Base-by-base conservation (phyloP, 2,329 filamentous ascomycete species). In the Alternaria solani region DNA sequence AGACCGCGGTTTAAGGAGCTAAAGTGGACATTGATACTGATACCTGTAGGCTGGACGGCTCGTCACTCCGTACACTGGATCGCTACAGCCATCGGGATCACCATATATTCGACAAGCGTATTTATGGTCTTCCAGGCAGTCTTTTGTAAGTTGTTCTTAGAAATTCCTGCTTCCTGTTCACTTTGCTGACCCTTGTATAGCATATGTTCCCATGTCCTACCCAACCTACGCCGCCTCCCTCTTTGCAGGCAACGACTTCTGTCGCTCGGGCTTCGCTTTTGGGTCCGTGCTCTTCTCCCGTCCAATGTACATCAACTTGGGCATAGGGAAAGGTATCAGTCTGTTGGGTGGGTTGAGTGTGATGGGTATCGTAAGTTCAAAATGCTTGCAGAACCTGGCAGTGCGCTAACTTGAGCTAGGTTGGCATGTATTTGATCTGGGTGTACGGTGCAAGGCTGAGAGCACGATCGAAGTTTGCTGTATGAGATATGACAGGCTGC, bases 241-340 rank as follows among this genome's bases (percentile, higher is more conserved):
- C 0, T 84, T 91, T 2, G 89, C 90, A 0, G 88, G 88, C 1
- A 89, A 89, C n/a, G 75, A 88, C 0, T 85, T 91, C 11, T 68
- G 88, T 12, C 75, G 87, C 30, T 67, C 59, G 3, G 83, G 86
- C 2, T 76, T 90, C 3, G 88, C 88, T 7, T 87, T 85, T 52
- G 87, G 83, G 0, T 85, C 84, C 26, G 83, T 90, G 46, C 76
- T 89, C 20, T 89, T 89, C 66, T 83, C 85, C 0, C 81, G 84
- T 47, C 87, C 88, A 6, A 80, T 90, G 55, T 90, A 85, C 57
- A 74, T 78, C 16, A 86, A 88, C 66, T 68, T 90, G 5, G 87
- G 87, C 14, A 84, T 90, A 28, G 86, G 82, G 5, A 80, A 77
- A 44, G 89, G 88, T 3, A 81, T 84, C 1, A 86, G 81, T 61